Evolutionary conservation across 2,329 filamentous ascomycete species (phyloP).

Genomic region (Aspergillus quadricinctus): DNA sequence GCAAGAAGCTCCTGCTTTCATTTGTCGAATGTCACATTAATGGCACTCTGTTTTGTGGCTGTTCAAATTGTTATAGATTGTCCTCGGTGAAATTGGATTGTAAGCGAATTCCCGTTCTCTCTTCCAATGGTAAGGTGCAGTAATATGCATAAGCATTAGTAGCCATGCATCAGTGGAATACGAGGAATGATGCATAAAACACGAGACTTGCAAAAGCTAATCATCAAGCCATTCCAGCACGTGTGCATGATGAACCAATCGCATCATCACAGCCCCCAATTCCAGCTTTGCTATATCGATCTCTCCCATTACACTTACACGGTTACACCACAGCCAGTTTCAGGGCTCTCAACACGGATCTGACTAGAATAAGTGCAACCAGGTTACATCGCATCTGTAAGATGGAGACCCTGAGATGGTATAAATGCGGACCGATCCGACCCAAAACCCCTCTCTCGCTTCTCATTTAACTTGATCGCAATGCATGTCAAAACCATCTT

Average conservation of each 20-base stretch:
- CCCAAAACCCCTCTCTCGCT: neutral
- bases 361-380: neutral
- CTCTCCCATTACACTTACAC: neutral
- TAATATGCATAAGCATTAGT: neutral
- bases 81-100: neutral
- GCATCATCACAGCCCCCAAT: neutral
- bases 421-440: neutral
- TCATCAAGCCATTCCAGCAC: neutral
- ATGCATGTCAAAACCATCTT: constrained; percentile 8
- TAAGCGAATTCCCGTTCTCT: neutral
- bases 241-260: neutral
- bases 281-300: neutral
- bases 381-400: neutral
- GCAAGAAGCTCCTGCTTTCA: neutral
- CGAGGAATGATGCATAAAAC: neutral
- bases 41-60: no score
- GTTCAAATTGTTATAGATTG: no score
- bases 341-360: neutral
- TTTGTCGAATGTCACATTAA: no score
- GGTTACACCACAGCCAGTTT: neutral
- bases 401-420: neutral
- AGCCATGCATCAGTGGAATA: neutral
- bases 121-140: neutral
- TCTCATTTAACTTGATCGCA: neutral
- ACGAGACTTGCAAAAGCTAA: neutral